Conservation (phyloP, 2,329 filamentous ascomycete species). For the Magnaporthiopsis incrustans region DNA sequence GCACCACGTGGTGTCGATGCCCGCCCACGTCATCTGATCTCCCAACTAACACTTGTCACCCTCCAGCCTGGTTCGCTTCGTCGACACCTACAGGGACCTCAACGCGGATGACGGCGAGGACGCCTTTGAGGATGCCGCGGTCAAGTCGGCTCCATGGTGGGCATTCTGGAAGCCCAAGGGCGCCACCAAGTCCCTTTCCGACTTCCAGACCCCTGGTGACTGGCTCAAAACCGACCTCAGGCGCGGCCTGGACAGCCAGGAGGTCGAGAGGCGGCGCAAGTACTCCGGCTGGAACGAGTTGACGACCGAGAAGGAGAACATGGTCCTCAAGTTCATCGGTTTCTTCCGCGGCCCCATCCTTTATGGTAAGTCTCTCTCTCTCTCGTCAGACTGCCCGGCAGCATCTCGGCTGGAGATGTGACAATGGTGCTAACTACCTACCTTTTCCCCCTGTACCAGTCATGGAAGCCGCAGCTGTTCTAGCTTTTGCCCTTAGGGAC, state of each 20-base stretch:
- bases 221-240: conserved; percentile 63
- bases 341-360: conserved; percentile 72
- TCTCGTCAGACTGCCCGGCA: too few species aligned
- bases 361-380: conserved; percentile 51
- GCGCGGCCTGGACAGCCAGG: conserved; percentile 48
- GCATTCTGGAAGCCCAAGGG: conserved; percentile 26
- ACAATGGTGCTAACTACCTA: not conserved
- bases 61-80: conserved; percentile 21
- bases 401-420: not conserved
- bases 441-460: conserved; percentile 32
- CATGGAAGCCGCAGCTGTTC: conserved; percentile 68
- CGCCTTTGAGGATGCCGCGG: conserved; percentile 16
- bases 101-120: conserved; percentile 20
- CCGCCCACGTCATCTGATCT: not conserved
- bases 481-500: conserved; percentile 66
- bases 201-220: conserved; percentile 27
- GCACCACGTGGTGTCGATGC: not conserved
- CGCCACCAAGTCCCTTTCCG: conserved; percentile 19
- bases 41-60: not conserved
- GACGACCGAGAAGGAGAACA: conserved; percentile 65
- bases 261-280: conserved; percentile 58
- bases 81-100: conserved; percentile 30
- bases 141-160: conserved; percentile 26
- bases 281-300: conserved; percentile 65
- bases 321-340: conserved; percentile 65